These are phyloP conservation scores for Cryptococcus depauperatus DNA, from an alignment of 1,284 basidiomycete species.

Conservation along the genomic window DNA sequence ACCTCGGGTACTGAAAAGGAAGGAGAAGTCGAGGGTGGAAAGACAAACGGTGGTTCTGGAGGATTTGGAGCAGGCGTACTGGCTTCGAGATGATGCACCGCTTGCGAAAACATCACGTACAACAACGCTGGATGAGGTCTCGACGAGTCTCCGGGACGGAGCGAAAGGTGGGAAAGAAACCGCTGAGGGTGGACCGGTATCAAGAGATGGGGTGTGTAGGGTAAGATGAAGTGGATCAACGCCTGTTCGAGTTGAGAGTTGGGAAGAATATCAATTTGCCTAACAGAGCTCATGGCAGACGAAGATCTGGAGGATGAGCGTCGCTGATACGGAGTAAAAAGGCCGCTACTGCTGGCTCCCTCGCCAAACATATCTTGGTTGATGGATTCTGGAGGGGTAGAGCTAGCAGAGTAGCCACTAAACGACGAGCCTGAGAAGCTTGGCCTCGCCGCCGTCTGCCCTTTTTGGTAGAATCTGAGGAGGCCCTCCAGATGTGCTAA, in stretches of 20 bases:
- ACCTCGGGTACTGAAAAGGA: conserved; percentile 6
- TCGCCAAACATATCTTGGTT: no score
- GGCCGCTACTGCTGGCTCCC: no score
- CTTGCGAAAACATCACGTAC: conserved; percentile 34
- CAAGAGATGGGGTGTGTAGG: conserved; percentile 23
- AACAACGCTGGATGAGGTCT: conserved; percentile 35
- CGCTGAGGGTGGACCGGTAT: conserved; percentile 31
- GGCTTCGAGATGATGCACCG: conserved; percentile 19
- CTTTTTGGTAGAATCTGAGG: conserved; percentile 12
- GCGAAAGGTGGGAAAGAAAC: conserved; percentile 22
- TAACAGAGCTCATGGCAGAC: no score
- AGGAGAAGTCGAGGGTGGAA: conserved; percentile 4
- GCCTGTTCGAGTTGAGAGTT: conserved; percentile 21
- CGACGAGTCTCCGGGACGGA: conserved; percentile 10
- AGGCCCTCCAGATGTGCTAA: conserved; percentile 25
- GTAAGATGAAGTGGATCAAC: conserved; percentile 26
- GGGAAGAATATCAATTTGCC: conserved; percentile 16
- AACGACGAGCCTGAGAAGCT: not conserved
- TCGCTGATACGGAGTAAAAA: no score
- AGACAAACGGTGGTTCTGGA: conserved; percentile 10
- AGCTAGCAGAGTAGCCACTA: not conserved
- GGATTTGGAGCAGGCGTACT: conserved; percentile 11
- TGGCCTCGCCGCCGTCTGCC: conserved; percentile 4
- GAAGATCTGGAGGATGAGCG: not conserved
- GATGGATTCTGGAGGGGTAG: not conserved